Evolutionary conservation across 2,329 filamentous ascomycete genomes (phyloP), one percentile per base, ranked within the genome.

Genomic region (Eutypa lata): DNA sequence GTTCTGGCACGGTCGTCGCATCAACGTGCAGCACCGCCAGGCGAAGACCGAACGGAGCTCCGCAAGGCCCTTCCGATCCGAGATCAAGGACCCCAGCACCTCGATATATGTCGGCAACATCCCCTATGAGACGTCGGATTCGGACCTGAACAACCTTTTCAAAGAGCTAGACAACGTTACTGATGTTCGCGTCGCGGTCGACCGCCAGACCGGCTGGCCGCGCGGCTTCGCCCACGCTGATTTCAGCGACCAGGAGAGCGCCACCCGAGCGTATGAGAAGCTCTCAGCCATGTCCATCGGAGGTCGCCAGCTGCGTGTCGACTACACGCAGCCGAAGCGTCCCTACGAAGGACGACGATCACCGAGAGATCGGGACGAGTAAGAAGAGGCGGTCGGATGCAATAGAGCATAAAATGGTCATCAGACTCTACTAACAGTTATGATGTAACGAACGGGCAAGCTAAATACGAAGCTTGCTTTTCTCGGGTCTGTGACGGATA

Each of bases 91-190:
- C 40, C 84, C 86, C 3, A 80, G 81, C 49, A 83, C 79, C 65
- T 89, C 86, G 1, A 74, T 96, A 33, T 96, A 88, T 76, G 82
- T 96, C 61, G 90, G 91, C 60, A 94, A 94, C 75, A 84, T 96
- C 72, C 86, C 89, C 11, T 94, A 89, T 67, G 89, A 95, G 73
- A 88, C 92, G 75, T 89, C 88, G 8, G 91, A 96, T 66, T 82
- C 83, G 50, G 91, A 96, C 64, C 77, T 96, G 50, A 91, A 92
- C 72, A 79, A 84, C 50, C 72, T 95, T 24, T 93, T 96, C 80
- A 76, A 79, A 53, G 79, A 83, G 22, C 76, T 95, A 54, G 75
- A 80, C 48, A 87, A 89, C 68, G 80, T 93, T 47, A 73, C 80
- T 50, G 89, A 92, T 63, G 85, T 96, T 47, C 85, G 91, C 55